A percentile compares a stretch with the other conserved stretches of the same genome.
Evolutionary conservation across 495 filamentous ascomycete genomes (phyloP).

Genomic region (Lindgomyces ingoldianus): DNA sequence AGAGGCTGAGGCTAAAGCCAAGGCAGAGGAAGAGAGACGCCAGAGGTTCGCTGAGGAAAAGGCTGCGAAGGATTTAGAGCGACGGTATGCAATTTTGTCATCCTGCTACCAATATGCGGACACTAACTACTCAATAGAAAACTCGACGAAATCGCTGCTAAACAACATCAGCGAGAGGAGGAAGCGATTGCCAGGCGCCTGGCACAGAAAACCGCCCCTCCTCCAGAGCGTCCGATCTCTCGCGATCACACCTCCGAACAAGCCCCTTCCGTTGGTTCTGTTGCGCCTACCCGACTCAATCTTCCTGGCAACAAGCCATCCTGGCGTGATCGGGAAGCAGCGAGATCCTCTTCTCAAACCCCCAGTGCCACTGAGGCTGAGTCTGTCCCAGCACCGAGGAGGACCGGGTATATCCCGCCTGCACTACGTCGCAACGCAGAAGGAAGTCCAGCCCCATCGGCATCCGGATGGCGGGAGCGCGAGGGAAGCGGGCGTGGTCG

Average conservation of each 20-base stretch:
- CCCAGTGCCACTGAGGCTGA: constrained; percentile 37
- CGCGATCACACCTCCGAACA: constrained; percentile 36
- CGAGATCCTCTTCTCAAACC: constrained; percentile 49
- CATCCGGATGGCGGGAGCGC: constrained; percentile 32
- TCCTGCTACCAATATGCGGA: neutral
- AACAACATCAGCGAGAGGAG: constrained; percentile 68
- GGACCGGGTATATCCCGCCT: constrained; percentile 42
- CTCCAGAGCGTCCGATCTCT: constrained; percentile 43
- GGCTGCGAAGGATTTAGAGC: constrained; percentile 79
- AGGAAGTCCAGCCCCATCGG: constrained; percentile 21
- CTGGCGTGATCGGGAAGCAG: constrained; percentile 86
- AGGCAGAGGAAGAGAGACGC: constrained; percentile 70
- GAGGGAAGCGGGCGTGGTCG: constrained; percentile 35
- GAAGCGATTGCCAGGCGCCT: constrained; percentile 61
- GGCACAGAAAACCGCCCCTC: constrained; percentile 47
- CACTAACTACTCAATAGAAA: constrained; percentile 49
- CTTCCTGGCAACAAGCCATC: constrained; percentile 59
- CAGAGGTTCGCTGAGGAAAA: constrained; percentile 68
- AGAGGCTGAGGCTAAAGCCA: constrained; percentile 80
- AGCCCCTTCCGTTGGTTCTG: constrained; percentile 47
- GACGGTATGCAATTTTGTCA: constrained; percentile 64
- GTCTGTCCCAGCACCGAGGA: constrained; percentile 26
- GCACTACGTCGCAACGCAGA: constrained; percentile 39
- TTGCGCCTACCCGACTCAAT: constrained; percentile 66
- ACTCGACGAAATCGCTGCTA: constrained; percentile 64